Conservation (phyloP, 2,329 filamentous ascomycete genomes). For the Intubia oerlemansii region DNA sequence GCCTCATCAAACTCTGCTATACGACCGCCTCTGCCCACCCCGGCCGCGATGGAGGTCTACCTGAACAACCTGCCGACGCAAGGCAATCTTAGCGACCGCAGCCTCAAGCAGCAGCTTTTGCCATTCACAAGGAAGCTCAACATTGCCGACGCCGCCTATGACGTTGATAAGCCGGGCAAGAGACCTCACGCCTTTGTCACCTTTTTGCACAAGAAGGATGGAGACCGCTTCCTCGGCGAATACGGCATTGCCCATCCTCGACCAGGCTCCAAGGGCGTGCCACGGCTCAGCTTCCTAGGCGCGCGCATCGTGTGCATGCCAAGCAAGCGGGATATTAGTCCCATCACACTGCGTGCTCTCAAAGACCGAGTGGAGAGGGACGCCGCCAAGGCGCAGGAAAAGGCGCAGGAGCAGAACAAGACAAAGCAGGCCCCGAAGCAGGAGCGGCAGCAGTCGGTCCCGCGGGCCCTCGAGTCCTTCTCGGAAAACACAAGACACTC, state of each 20-base stretch:
- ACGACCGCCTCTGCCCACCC: too few species aligned
- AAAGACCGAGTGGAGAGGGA: slow-evolving; percentile 4
- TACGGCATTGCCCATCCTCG: too few species aligned
- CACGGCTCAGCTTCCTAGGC: slow-evolving; percentile 11
- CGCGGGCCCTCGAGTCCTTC: too few species aligned
- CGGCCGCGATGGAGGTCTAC: slow-evolving; percentile 31
- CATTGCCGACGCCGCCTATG: slow-evolving; percentile 18
- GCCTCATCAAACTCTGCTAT: too few species aligned
- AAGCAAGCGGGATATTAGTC: slow-evolving; percentile 6
- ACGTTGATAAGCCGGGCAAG: slow-evolving; percentile 19
- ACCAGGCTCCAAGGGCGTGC: slow-evolving; percentile 1
- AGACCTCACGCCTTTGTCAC: slow-evolving; percentile 18
- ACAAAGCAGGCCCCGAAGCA: background rate
- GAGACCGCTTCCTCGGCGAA: slow-evolving; percentile 18
- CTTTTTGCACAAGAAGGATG: slow-evolving; percentile 20
- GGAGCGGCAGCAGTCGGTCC: background rate
- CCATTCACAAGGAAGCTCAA: slow-evolving; percentile 18
- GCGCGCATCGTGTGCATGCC: slow-evolving; percentile 12
- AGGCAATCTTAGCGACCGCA: slow-evolving; percentile 15
- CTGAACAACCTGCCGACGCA: slow-evolving; percentile 19
- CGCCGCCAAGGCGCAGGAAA: too few species aligned
- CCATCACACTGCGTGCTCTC: slow-evolving; percentile 8
- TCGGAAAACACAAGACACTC: too few species aligned
- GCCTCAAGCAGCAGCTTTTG: slow-evolving; percentile 17
- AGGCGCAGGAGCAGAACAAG: too few species aligned